phyloP scores from a whole-genome alignment of 352 stramenopile species.

The Phytophthora constricta region DNA sequence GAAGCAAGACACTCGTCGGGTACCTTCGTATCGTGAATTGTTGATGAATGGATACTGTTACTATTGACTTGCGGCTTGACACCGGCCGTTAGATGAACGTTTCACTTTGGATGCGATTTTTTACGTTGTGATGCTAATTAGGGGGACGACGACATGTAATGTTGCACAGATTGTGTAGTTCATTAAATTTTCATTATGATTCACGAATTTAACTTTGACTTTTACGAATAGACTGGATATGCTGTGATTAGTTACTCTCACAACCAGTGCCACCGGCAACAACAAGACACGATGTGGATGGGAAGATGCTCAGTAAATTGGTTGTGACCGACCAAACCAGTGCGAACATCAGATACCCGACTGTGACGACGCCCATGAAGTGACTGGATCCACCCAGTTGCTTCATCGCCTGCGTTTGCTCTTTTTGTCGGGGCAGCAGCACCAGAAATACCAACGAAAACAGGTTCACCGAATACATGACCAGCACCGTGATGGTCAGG shows the following conservation, averaged over 20 bases:
- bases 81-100: neutral
- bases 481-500: constrained; percentile 53
- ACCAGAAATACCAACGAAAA: constrained; percentile 55
- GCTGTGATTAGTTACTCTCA: too few species aligned
- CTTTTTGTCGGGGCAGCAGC: constrained; percentile 69
- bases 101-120: neutral
- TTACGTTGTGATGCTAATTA: too few species aligned
- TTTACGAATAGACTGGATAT: too few species aligned
- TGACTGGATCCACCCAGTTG: constrained; percentile 57
- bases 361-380: constrained; percentile 55
- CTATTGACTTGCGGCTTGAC: too few species aligned
- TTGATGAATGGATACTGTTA: too few species aligned
- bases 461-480: constrained; percentile 65
- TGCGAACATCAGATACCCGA: constrained; percentile 50
- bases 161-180: too few species aligned
- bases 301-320: constrained; percentile 72
- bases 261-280: constrained; percentile 56
- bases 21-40: too few species aligned
- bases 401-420: constrained; percentile 68
- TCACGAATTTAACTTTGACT: too few species aligned
- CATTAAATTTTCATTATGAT: too few species aligned
- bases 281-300: constrained; percentile 50
- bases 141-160: too few species aligned
- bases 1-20: too few species aligned
- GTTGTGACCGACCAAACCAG: constrained; percentile 50